Evolutionary conservation across 2,329 filamentous ascomycete species (phyloP).

Genomic region (Ophiocordyceps robertsii): DNA sequence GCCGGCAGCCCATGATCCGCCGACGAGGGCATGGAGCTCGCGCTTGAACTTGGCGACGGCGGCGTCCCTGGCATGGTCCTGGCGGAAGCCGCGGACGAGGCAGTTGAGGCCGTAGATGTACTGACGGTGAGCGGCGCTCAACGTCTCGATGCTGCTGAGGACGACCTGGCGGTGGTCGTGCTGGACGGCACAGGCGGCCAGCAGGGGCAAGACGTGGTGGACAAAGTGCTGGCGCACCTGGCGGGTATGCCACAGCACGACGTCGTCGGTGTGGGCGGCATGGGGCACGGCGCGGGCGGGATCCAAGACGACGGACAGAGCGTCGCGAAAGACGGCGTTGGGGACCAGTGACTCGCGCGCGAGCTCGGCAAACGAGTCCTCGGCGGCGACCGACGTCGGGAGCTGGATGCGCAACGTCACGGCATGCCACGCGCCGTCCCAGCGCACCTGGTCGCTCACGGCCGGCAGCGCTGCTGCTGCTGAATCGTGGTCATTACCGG

Average conservation of each 20-base stretch:
- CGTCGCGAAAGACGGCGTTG: slow-evolving; percentile 33
- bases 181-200: slow-evolving; percentile 32
- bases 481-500: neutral
- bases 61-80: slow-evolving; percentile 19
- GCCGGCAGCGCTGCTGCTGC: slow-evolving; percentile 7
- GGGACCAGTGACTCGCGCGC: slow-evolving; percentile 27
- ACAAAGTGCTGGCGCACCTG: slow-evolving; percentile 49
- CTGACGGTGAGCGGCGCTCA: slow-evolving; percentile 45
- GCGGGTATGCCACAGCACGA: slow-evolving; percentile 46
- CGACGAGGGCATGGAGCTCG: slow-evolving; percentile 51
- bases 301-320: slow-evolving; percentile 39
- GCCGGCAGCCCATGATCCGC: slow-evolving; percentile 43
- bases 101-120: slow-evolving; percentile 41
- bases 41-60: slow-evolving; percentile 38
- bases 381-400: slow-evolving; percentile 38
- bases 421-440: slow-evolving; percentile 48
- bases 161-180: slow-evolving; percentile 32
- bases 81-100: slow-evolving; percentile 33
- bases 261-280: slow-evolving; percentile 39
- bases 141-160: slow-evolving; percentile 37
- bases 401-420: slow-evolving; percentile 45
- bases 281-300: slow-evolving; percentile 30
- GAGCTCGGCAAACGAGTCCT: slow-evolving; percentile 39
- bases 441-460: slow-evolving; percentile 37
- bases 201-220: slow-evolving; percentile 42